A percentile compares a stretch with the other conserved stretches of the same genome.
Conservation (phyloP, 345 rosid genomes). For the Turnera subulata region DNA sequence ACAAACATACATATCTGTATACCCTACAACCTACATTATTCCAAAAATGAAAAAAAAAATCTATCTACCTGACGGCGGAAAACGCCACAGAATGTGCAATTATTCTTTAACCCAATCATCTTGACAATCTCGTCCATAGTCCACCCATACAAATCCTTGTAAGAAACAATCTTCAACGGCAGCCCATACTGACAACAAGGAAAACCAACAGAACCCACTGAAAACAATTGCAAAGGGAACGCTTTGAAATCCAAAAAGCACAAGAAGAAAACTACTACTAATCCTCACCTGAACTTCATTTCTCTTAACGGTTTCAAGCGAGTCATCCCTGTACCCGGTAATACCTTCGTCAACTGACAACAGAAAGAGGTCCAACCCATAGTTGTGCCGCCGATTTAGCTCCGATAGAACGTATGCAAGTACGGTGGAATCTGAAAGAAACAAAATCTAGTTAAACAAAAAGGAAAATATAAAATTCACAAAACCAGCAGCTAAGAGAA, state of each 20-base stretch:
- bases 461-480: too few species aligned
- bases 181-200: constrained; percentile 58
- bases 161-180: constrained; percentile 82
- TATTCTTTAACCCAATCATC: constrained; percentile 90
- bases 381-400: constrained; percentile 62
- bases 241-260: too few species aligned
- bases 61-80: constrained; percentile 80
- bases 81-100: constrained; percentile 95
- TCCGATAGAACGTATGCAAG: constrained; percentile 82
- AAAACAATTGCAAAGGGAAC: background rate
- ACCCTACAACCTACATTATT: background rate
- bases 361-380: constrained; percentile 79
- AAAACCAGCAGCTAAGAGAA: background rate
- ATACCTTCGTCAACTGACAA: constrained; percentile 89
- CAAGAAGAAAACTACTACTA: background rate
- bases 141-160: constrained; percentile 98
- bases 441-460: background rate
- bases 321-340: constrained; percentile 89
- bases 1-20: background rate
- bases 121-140: constrained; percentile 98
- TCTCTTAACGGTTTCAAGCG: constrained; percentile 89
- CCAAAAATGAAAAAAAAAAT: background rate
- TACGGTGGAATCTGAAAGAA: constrained; percentile 77
- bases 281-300: constrained; percentile 70
- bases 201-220: background rate